phyloP scores from a whole-genome alignment of 1,284 basidiomycete genomes.

The Fomitopsis betulina region DNA sequence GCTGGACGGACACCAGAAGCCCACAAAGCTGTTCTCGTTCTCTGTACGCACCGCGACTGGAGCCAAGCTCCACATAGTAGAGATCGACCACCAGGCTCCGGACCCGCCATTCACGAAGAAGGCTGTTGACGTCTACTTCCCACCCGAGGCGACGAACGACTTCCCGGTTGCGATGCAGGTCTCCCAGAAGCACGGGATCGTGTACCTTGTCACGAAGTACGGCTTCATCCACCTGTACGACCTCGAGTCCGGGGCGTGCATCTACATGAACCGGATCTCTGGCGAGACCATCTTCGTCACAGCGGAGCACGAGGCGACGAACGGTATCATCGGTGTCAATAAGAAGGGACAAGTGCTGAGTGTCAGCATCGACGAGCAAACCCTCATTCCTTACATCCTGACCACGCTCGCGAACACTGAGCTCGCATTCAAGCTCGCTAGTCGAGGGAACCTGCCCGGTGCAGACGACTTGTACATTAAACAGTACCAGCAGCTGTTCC shows the following conservation, averaged over 20 bases:
- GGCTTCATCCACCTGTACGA: constrained; percentile 99
- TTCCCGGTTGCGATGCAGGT: constrained; percentile 99
- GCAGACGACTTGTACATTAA: constrained; percentile 97
- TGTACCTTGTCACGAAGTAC: constrained; percentile 98
- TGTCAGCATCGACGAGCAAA: constrained; percentile 95
- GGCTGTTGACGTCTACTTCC: constrained; percentile 99
- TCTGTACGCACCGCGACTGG: constrained; percentile 93
- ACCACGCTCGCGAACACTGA: constrained; percentile 95
- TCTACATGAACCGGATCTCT: constrained; percentile 99
- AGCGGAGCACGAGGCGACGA: constrained; percentile 89
- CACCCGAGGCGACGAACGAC: constrained; percentile 95
- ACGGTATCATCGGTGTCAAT: constrained; percentile 99
- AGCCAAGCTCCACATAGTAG: constrained; percentile 98
- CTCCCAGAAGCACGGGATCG: constrained; percentile 94
- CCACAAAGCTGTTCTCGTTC: constrained; percentile 94
- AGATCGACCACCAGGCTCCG: constrained; percentile 96
- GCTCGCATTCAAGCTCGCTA: constrained; percentile 97
- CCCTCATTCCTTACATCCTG: constrained; percentile 94
- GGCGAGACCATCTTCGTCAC: constrained; percentile 99
- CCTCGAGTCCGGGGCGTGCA: constrained; percentile 95
- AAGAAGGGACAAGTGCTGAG: constrained; percentile 98
- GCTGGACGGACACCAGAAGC: constrained; percentile 78
- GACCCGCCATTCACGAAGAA: constrained; percentile 98
- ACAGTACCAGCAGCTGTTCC: constrained; percentile 94
- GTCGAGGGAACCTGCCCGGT: constrained; percentile 94